Conservation (phyloP, 176 grass and related monocot genomes). For the Carex scoparia region DNA sequence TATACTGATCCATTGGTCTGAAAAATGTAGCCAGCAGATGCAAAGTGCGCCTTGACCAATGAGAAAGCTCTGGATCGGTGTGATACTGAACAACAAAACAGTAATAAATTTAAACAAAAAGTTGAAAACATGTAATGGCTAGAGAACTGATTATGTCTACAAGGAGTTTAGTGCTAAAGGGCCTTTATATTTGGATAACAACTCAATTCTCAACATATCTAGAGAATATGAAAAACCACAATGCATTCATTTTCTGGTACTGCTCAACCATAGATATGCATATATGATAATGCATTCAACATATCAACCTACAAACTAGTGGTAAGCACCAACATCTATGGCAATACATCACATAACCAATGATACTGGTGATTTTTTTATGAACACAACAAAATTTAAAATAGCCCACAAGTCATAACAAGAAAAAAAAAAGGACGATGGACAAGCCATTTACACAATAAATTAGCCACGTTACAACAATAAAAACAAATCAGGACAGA, state of each 20-base stretch:
- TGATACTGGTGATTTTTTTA: neutral
- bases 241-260: neutral
- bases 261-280: neutral
- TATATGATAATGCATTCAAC: neutral
- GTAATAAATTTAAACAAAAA: neutral
- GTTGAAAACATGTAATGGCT: neutral
- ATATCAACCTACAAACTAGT: neutral
- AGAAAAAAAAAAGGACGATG: neutral
- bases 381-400: neutral
- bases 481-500: neutral
- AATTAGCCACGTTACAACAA: neutral
- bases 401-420: neutral
- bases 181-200: neutral
- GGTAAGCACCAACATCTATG: neutral
- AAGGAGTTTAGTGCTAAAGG: neutral
- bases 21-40: slow-evolving; percentile 53
- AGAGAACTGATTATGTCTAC: neutral
- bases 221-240: neutral
- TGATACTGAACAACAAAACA: slow-evolving; percentile 25
- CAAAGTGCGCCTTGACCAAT: slow-evolving; percentile 80
- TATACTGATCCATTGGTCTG: slow-evolving; percentile 36
- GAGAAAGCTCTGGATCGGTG: slow-evolving; percentile 75
- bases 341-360: neutral
- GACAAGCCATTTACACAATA: neutral
- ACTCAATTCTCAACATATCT: neutral